Conservation (phyloP, 2,329 filamentous ascomycete genomes). For the Alternaria sp. region DNA sequence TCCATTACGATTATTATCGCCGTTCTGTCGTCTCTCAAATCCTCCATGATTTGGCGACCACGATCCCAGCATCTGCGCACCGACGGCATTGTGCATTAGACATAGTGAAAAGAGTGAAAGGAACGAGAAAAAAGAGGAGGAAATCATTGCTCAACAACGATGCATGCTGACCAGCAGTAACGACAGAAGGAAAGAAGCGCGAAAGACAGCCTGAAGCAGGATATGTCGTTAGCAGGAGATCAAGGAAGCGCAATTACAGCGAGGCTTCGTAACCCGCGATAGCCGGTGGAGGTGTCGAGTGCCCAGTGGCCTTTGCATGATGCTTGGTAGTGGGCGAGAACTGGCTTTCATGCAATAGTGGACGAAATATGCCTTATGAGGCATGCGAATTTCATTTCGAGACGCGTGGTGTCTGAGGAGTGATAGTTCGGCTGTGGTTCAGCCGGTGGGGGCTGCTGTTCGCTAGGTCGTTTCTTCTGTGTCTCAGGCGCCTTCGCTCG, state of each 20-base stretch:
- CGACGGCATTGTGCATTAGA: constrained; percentile 23
- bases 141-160: constrained; percentile 41
- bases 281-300: neutral
- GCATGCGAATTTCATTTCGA: constrained; percentile 10
- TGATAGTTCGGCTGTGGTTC: constrained; percentile 12
- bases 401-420: constrained; percentile 25
- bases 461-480: neutral
- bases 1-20: constrained; percentile 26
- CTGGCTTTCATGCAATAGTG: constrained; percentile 1
- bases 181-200: constrained; percentile 8
- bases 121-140: constrained; percentile 16
- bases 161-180: constrained; percentile 33
- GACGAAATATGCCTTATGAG: neutral
- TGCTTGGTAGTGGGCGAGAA: constrained; percentile 2
- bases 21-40: constrained; percentile 25
- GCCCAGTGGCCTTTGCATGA: constrained; percentile 9
- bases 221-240: constrained; percentile 2
- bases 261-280: constrained; percentile 2
- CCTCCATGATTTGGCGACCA: constrained; percentile 16
- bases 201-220: neutral
- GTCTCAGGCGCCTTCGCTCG: neutral
- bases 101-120: constrained; percentile 23
- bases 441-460: neutral
- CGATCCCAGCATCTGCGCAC: constrained; percentile 39
- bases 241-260: constrained; percentile 1